These are phyloP conservation scores for Podaxis mareebaensis DNA, from an alignment of 768 basidiomycete genomes.

Conservation along the genomic window DNA sequence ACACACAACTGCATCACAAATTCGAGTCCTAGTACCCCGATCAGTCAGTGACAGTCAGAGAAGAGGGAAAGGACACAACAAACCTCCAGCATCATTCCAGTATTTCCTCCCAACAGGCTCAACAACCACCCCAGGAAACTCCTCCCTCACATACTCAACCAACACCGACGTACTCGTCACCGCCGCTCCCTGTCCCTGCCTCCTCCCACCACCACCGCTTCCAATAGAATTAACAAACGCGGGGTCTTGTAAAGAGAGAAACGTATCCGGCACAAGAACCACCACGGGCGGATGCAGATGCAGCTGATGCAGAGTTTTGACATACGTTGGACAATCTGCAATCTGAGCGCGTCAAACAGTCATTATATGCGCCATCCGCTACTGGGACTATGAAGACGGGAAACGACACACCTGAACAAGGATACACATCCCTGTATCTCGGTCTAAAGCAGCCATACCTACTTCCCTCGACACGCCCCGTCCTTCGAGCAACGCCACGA, in stretches of 20 bases:
- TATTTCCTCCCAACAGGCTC: conserved; percentile 76
- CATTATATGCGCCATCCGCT: conserved; percentile 1
- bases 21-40: conserved; percentile 58
- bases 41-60: conserved; percentile 2
- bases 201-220: background rate
- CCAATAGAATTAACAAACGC: conserved; percentile 34
- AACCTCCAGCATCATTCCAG: conserved; percentile 85
- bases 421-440: conserved; percentile 71
- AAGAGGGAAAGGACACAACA: conserved; percentile 15
- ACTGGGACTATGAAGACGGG: background rate
- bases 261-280: conserved; percentile 83
- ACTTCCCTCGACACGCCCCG: conserved; percentile 81
- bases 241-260: conserved; percentile 58
- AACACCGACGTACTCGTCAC: conserved; percentile 53
- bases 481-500: conserved; percentile 75
- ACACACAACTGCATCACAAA: conserved; percentile 78
- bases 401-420: conserved; percentile 67
- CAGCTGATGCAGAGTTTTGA: conserved; percentile 87
- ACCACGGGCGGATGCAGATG: conserved; percentile 70
- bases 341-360: conserved; percentile 43
- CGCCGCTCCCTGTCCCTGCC: conserved; percentile 35
- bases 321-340: conserved; percentile 85
- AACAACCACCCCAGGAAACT: conserved; percentile 66
- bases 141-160: conserved; percentile 71
- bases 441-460: conserved; percentile 85